These are phyloP conservation scores for Nidularia sp. DNA, from an alignment of 768 basidiomycete species.

Conservation along the genomic window DNA sequence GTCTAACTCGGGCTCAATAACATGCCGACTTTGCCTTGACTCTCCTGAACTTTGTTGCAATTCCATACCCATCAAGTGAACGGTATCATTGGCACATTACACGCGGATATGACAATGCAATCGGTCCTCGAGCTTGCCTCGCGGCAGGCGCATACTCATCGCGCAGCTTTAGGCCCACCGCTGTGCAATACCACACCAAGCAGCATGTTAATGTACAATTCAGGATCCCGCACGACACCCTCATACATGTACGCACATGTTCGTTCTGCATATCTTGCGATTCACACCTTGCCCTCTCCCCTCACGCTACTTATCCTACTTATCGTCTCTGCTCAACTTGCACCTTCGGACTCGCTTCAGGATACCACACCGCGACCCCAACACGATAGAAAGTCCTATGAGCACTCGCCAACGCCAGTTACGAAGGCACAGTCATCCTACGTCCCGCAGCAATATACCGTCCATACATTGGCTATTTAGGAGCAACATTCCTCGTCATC, in stretches of 20 bases:
- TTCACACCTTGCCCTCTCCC: not conserved
- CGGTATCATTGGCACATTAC: not conserved
- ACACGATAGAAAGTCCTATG: slow-evolving; percentile 8
- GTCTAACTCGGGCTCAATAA: not conserved
- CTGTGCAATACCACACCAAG: slow-evolving; percentile 5
- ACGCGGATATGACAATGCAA: not conserved
- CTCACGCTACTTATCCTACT: slow-evolving; percentile 3
- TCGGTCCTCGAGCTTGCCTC: slow-evolving; percentile 3
- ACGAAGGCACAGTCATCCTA: slow-evolving; percentile 17
- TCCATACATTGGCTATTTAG: slow-evolving; percentile 74
- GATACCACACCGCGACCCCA: not conserved
- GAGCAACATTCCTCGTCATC: slow-evolving; percentile 65
- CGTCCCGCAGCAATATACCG: slow-evolving; percentile 15
- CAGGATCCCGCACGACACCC: slow-evolving; percentile 8
- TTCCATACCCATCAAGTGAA: not conserved
- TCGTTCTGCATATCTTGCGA: slow-evolving; percentile 8
- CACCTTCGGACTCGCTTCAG: not conserved
- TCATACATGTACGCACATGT: slow-evolving; percentile 16
- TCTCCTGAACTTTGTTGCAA: not conserved
- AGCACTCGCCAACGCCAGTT: slow-evolving; percentile 16
- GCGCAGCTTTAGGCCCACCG: slow-evolving; percentile 6
- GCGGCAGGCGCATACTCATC: slow-evolving; percentile 7
- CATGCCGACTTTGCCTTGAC: too few species aligned
- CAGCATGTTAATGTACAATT: slow-evolving; percentile 9
- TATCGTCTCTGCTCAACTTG: not conserved